These are phyloP conservation scores for Pleurotus eryngii DNA, from an alignment of 768 basidiomycete species.

Conservation along the genomic window DNA sequence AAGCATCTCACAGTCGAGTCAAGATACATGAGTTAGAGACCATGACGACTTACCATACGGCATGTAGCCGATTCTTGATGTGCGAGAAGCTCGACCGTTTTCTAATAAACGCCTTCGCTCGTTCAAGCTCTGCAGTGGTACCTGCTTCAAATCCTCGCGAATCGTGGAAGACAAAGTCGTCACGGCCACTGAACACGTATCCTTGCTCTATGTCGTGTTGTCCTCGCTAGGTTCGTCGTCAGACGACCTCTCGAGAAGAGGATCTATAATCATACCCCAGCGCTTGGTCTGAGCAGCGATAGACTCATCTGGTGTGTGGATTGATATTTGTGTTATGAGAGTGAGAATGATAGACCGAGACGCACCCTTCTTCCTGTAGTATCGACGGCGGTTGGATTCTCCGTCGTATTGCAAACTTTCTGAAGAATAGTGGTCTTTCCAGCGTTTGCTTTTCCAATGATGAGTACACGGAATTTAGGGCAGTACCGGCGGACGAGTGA, in stretches of 20 bases:
- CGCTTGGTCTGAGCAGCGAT: constrained; percentile 12
- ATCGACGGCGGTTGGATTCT: constrained; percentile 27
- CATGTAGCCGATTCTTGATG: constrained; percentile 29
- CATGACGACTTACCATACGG: constrained; percentile 28
- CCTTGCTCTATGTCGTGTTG: constrained; percentile 28
- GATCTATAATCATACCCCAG: constrained; percentile 2
- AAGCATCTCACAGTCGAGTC: background rate
- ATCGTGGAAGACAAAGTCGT: constrained; percentile 37
- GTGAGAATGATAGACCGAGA: background rate
- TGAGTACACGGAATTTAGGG: constrained; percentile 30
- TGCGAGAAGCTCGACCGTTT: constrained; percentile 14
- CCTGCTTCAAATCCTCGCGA: constrained; percentile 39
- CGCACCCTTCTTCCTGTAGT: constrained; percentile 17
- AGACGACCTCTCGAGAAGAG: background rate
- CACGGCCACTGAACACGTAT: constrained; percentile 27
- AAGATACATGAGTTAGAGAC: background rate
- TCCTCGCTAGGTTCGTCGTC: constrained; percentile 23
- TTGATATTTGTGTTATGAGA: background rate
- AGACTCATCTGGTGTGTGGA: background rate
- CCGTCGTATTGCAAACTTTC: constrained; percentile 31
- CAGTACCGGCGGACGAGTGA: background rate
- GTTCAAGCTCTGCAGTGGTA: constrained; percentile 20
- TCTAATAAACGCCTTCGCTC: constrained; percentile 28
- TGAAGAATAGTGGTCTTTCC: constrained; percentile 40
- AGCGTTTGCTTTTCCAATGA: constrained; percentile 38